phyloP scores from a whole-genome alignment of 2,329 filamentous ascomycete genomes.

The Xylaria sp. region DNA sequence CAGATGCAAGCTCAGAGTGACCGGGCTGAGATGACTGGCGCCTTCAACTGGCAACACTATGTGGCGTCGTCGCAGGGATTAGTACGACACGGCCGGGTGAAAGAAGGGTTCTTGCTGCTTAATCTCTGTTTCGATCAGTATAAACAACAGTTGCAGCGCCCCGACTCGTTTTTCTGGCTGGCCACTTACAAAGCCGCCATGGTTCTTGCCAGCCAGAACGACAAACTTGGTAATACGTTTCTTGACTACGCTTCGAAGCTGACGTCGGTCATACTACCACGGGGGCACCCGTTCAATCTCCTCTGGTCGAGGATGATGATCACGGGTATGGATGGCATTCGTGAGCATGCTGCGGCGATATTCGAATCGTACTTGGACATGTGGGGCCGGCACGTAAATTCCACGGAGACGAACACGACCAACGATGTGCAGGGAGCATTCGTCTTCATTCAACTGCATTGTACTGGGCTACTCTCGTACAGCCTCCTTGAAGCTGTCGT shows the following conservation, averaged over 20 bases:
- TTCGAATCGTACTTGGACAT: slow-evolving; percentile 33
- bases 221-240: slow-evolving; percentile 30
- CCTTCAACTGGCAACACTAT: slow-evolving; percentile 37
- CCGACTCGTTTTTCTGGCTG: slow-evolving; percentile 36
- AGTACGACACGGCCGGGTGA: slow-evolving; percentile 32
- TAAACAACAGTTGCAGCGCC: slow-evolving; percentile 29
- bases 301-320: slow-evolving; percentile 34
- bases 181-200: slow-evolving; percentile 36
- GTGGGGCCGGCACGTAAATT: slow-evolving; percentile 29
- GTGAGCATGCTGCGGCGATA: slow-evolving; percentile 28
- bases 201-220: slow-evolving; percentile 29
- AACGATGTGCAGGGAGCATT: slow-evolving; percentile 33
- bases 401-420: slow-evolving; percentile 20
- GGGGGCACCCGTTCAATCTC: slow-evolving; percentile 32
- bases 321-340: slow-evolving; percentile 30
- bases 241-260: slow-evolving; percentile 33
- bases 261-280: slow-evolving; percentile 28
- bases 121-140: slow-evolving; percentile 35
- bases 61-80: slow-evolving; percentile 34
- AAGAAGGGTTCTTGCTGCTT: slow-evolving; percentile 33
- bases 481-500: slow-evolving; percentile 27
- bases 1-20: slow-evolving; percentile 19
- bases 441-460: slow-evolving; percentile 34
- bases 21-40: slow-evolving; percentile 29
- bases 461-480: slow-evolving; percentile 31